Base-by-base conservation (phyloP, 768 basidiomycete species). In the Zangia roseola region DNA sequence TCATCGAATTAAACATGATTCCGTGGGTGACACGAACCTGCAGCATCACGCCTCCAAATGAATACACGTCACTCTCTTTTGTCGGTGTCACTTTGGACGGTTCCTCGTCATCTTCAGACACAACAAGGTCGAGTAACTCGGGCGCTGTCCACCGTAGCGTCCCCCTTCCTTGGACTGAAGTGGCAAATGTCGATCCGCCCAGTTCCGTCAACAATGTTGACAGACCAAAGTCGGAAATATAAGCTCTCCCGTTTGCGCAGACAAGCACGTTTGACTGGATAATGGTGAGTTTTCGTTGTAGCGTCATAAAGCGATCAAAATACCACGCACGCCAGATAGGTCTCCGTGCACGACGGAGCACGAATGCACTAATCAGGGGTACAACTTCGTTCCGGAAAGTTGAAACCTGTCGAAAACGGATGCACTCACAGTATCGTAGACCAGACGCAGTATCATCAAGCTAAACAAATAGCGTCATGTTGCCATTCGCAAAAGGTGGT, bases 221-320 rank as follows among this genome's bases (percentile, higher is more conserved):
- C 4, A 78, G 59, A 6, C 77, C 77, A 54, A 78, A 78, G 45
- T 78, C 77, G 42, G 70, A 48, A n/a, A 59, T 56, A 7, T 56
- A 57, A 1, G 54, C 58, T 30, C 52, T 43, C 21, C 50, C 38
- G 20, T 56, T 24, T n/a, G 40, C 45, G 38, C 40, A 43, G n/a
- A 59, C 41, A 21, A 59, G 54, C 10, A 60, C 47, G 14, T 59
- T 59, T 31, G 52, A 55, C 57, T 59, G 19, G 30, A n/a, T 5
- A 33, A 24, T 19, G 5, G 6, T 21, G 16, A 21, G 10, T 45
- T 25, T 43, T 10, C 7, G 1, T 43, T 14, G 6, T 17, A 4
- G 7, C 31, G 13, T 16, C 14, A 24, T 5, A 10, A 8, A 5
- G 24, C 2, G 17, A n/a, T 12, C 17, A 21, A 34, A 14, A 34